Conservation (phyloP, 306 rosid species). For the Pyrus bretschneideri region DNA sequence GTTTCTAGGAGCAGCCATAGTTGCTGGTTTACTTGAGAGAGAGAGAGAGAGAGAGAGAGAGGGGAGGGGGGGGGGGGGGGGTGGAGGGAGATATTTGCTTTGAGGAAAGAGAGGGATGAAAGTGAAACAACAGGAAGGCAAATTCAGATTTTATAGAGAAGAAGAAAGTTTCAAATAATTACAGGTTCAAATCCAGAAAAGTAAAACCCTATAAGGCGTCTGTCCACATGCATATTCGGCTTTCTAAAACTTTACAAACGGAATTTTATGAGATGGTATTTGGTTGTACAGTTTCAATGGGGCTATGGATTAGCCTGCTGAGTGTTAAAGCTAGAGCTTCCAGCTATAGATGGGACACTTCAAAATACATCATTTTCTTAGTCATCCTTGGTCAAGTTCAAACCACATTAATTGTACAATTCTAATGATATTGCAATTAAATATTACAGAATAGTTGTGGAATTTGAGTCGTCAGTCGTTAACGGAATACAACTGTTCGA, state of each 20-base stretch:
- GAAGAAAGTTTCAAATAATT: conserved; percentile 8
- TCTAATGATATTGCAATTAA: background rate
- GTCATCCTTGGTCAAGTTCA: conserved; percentile 11
- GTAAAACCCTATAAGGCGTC: conserved; percentile 19
- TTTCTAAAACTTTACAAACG: conserved; percentile 13
- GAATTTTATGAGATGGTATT: conserved; percentile 35
- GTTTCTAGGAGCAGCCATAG: conserved; percentile 45
- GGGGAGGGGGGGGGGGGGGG: too few relatives aligned
- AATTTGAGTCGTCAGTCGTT: background rate
- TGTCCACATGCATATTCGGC: conserved; percentile 21
- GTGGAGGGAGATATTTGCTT: background rate
- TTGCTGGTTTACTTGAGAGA: conserved; percentile 1
- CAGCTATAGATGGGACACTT: background rate
- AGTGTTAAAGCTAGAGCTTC: conserved; percentile 23
- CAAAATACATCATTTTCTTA: background rate
- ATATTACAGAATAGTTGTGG: too few relatives aligned
- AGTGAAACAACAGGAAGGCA: conserved; percentile 9
- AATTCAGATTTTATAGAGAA: conserved; percentile 19
- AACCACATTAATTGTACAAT: background rate
- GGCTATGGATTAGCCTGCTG: conserved; percentile 24
- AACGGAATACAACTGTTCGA: background rate
- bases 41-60: background rate
- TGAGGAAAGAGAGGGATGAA: conserved; percentile 15
- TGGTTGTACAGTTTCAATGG: conserved; percentile 17
- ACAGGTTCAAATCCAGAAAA: background rate